Evolutionary conservation across 768 basidiomycete species (phyloP).

Genomic region (Boletus reticulatus): DNA sequence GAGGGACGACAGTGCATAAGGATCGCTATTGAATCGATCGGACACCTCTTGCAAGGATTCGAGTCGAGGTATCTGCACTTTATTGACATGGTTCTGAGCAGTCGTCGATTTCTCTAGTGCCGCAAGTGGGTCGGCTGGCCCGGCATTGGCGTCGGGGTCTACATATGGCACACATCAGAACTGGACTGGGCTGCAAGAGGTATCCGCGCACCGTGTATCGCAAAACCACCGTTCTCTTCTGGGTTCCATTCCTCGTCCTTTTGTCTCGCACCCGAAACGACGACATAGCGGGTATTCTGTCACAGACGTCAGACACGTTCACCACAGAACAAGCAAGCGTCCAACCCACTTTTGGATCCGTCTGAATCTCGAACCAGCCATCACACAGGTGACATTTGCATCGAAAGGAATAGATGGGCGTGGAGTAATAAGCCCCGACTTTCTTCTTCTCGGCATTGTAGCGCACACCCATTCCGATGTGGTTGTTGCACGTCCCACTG

Average conservation of each 20-base stretch:
- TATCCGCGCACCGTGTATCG: constrained; percentile 66
- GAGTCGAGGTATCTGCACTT: constrained; percentile 77
- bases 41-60: constrained; percentile 77
- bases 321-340: background rate
- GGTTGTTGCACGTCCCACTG: constrained; percentile 92
- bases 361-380: constrained; percentile 98
- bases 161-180: constrained; percentile 7
- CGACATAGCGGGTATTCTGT: constrained; percentile 94
- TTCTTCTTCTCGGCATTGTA: constrained; percentile 99
- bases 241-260: constrained; percentile 98
- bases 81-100: constrained; percentile 67
- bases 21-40: constrained; percentile 80
- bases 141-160: constrained; percentile 68
- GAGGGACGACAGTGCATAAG: constrained; percentile 74
- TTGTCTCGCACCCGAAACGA: constrained; percentile 86
- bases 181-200: background rate
- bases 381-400: constrained; percentile 98
- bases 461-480: constrained; percentile 99
- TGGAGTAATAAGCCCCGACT: constrained; percentile 91
- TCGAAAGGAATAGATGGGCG: constrained; percentile 91
- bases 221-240: constrained; percentile 91
- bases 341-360: constrained; percentile 81
- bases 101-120: constrained; percentile 87
- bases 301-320: background rate
- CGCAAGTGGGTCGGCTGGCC: constrained; percentile 78